phyloP scores from a whole-genome alignment of 2,329 filamentous ascomycete genomes.

The Decorospora gaudefroyi region DNA sequence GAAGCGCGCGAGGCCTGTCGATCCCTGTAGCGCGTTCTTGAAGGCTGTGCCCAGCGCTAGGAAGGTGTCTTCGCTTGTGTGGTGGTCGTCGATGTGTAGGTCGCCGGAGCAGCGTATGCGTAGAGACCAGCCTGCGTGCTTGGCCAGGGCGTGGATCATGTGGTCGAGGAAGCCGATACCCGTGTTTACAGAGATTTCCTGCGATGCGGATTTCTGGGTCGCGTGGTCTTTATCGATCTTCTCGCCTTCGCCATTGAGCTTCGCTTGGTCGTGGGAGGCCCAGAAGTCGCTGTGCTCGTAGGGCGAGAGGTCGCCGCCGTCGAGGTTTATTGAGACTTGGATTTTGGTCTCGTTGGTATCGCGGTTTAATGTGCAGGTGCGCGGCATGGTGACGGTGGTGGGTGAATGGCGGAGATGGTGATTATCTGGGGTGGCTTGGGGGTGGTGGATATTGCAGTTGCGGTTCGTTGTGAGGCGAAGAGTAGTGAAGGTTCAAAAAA shows the following conservation, averaged over 20 bases:
- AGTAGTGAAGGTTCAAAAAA: constrained; percentile 20
- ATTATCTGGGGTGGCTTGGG: background rate
- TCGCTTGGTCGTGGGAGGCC: constrained; percentile 53
- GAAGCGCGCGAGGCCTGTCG: constrained; percentile 83
- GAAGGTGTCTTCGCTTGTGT: constrained; percentile 95
- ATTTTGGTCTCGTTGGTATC: constrained; percentile 99
- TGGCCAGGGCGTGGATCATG: constrained; percentile 96
- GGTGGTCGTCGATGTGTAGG: constrained; percentile 97
- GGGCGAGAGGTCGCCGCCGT: constrained; percentile 71
- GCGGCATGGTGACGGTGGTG: constrained; percentile 47
- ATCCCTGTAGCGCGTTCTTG: constrained; percentile 74
- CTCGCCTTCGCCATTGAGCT: constrained; percentile 38
- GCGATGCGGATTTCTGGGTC: constrained; percentile 78
- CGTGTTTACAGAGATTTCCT: constrained; percentile 85
- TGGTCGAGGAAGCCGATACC: constrained; percentile 98
- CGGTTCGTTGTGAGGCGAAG: background rate
- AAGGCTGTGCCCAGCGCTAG: constrained; percentile 88
- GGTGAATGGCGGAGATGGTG: background rate
- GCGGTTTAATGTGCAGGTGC: constrained; percentile 79
- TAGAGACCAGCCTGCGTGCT: constrained; percentile 94
- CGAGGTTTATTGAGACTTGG: constrained; percentile 86
- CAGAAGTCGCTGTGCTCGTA: constrained; percentile 53
- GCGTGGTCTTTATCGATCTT: constrained; percentile 67
- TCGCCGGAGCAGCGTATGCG: constrained; percentile 83
- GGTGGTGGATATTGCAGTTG: background rate